phyloP scores from a whole-genome alignment of 2,329 filamentous ascomycete genomes.

The Colletotrichum camelliae region DNA sequence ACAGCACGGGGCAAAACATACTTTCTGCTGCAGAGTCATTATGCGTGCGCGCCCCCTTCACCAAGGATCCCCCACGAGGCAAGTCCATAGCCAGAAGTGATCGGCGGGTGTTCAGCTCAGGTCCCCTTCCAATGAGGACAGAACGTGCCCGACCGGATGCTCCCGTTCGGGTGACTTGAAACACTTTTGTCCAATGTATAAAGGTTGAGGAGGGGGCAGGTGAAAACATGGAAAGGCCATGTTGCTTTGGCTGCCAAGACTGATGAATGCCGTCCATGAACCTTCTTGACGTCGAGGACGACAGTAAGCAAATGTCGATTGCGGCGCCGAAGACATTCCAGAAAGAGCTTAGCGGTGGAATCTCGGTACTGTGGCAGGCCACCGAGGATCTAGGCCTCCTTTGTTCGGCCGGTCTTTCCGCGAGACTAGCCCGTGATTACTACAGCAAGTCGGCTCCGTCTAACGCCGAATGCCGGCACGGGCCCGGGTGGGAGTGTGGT shows the following conservation, averaged over 20 bases:
- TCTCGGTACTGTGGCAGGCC: neutral
- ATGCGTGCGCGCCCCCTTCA: neutral
- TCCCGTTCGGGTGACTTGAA: conserved; percentile 14
- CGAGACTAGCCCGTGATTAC: neutral
- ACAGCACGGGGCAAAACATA: neutral
- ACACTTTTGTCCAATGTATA: conserved; percentile 4
- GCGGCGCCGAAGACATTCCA: neutral
- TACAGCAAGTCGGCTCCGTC: neutral
- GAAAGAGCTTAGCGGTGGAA: neutral
- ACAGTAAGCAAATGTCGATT: neutral
- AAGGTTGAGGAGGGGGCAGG: neutral
- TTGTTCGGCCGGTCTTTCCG: neutral
- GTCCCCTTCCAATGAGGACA: neutral
- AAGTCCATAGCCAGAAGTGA: neutral
- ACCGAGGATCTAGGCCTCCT: neutral
- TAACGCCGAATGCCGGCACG: conserved; percentile 3
- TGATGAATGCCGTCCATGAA: neutral
- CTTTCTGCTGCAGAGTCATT: neutral
- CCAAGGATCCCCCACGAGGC: neutral
- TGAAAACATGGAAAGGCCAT: neutral
- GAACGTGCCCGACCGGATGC: neutral
- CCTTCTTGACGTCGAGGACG: neutral
- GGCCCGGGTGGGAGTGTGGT: neutral
- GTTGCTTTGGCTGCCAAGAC: conserved; percentile 10
- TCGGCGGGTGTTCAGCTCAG: conserved; percentile 1